phyloP scores from a whole-genome alignment of 2,329 filamentous ascomycete genomes.

The Colletotrichum sp. region DNA sequence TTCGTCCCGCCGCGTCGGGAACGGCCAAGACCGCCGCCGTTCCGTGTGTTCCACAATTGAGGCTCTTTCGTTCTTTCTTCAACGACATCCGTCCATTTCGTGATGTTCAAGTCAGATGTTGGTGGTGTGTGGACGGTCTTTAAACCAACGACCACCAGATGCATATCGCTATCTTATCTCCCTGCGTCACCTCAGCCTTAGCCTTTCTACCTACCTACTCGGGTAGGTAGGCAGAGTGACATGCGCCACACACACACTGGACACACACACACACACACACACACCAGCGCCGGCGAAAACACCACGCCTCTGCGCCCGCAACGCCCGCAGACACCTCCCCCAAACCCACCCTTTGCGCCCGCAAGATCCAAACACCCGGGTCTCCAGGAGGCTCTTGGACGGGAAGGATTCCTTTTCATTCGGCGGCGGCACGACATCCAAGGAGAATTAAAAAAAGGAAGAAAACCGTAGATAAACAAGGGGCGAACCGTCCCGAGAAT shows the following conservation, averaged over 20 bases:
- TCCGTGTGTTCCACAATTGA: slow-evolving; percentile 7
- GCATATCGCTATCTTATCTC: not conserved
- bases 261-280: not conserved
- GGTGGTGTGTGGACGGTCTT: not conserved
- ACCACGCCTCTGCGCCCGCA: slow-evolving; percentile 11
- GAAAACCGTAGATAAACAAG: not conserved
- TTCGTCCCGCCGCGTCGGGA: slow-evolving; percentile 1
- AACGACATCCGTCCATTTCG: not conserved
- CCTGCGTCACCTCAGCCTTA: not conserved
- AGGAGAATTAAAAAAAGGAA: not conserved
- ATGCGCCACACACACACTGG: not conserved
- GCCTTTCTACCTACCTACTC: not conserved
- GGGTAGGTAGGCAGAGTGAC: not conserved
- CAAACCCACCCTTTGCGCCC: slow-evolving; percentile 19
- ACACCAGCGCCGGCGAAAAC: not conserved
- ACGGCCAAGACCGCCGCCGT: not conserved
- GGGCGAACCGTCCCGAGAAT: slow-evolving; percentile 1
- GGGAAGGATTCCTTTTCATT: not conserved
- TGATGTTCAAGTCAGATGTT: not conserved
- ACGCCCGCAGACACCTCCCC: not conserved
- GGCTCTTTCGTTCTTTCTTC: not conserved
- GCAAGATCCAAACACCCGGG: slow-evolving; percentile 19
- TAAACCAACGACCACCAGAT: not conserved
- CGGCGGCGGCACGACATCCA: not conserved
- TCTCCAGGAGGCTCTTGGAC: not conserved